Conservation (phyloP, 345 rosid genomes). For the Litchi chinensis region DNA sequence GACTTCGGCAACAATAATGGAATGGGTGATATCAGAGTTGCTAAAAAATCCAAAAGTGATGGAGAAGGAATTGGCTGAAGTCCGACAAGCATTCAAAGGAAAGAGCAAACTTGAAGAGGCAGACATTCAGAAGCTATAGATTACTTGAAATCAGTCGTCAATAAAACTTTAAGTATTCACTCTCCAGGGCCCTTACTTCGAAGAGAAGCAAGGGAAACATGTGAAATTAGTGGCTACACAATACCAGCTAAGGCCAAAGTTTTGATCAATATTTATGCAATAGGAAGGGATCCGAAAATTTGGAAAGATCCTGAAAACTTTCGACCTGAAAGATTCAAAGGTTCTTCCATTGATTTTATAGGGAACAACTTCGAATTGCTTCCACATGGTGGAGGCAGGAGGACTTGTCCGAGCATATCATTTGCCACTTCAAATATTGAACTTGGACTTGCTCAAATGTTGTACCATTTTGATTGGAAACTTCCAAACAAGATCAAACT, state of each 20-base stretch:
- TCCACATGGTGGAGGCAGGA: conserved; percentile 20
- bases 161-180: conserved; percentile 28
- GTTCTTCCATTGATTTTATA: conserved; percentile 10
- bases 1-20: conserved; percentile 25
- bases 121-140: conserved; percentile 14
- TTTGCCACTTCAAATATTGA: conserved; percentile 9
- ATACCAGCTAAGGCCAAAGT: conserved; percentile 23
- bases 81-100: conserved; percentile 11
- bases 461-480: conserved; percentile 20
- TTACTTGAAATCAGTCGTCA: conserved; percentile 20
- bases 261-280: conserved; percentile 23
- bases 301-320: conserved; percentile 21
- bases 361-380: conserved; percentile 14
- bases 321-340: conserved; percentile 7
- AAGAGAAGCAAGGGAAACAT: conserved; percentile 28
- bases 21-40: conserved; percentile 29
- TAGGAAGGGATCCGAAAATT: conserved; percentile 30
- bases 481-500: conserved; percentile 1
- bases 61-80: conserved; percentile 16
- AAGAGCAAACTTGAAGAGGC: conserved; percentile 23
- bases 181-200: conserved; percentile 27
- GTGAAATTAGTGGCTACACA: conserved; percentile 29
- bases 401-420: conserved; percentile 23
- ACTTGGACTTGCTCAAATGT: conserved; percentile 11
- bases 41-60: conserved; percentile 17